Evolutionary conservation across 2,329 filamentous ascomycete species (phyloP).

Genomic region (Trichophyton schoenleinii): DNA sequence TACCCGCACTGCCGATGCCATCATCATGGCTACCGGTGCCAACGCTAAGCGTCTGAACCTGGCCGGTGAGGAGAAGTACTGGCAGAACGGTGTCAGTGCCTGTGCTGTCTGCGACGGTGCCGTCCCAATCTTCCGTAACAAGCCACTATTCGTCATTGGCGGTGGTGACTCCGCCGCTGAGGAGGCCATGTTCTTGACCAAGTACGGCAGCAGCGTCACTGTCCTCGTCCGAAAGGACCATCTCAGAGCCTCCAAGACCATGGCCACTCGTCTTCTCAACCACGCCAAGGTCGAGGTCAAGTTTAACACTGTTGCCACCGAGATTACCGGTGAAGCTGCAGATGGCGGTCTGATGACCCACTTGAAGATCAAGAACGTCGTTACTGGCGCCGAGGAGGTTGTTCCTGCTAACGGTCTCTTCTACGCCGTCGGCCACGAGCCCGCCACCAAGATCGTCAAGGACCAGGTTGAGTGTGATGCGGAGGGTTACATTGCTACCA

Average conservation of each 20-base stretch:
- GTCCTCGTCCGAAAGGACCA: conserved; percentile 82
- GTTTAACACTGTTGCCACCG: conserved; percentile 69
- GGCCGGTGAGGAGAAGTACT: conserved; percentile 84
- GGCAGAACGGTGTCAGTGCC: conserved; percentile 92
- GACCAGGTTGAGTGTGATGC: conserved; percentile 76
- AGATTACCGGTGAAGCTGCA: conserved; percentile 74
- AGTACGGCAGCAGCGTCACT: conserved; percentile 90
- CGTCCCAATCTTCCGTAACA: conserved; percentile 93
- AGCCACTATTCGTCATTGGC: conserved; percentile 88
- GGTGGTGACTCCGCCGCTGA: conserved; percentile 95
- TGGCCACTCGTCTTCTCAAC: conserved; percentile 69
- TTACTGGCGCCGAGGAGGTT: conserved; percentile 65
- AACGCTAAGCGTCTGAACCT: conserved; percentile 75
- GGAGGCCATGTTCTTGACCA: conserved; percentile 93
- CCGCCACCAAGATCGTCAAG: conserved; percentile 81
- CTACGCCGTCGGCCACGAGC: conserved; percentile 95
- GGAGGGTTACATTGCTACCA: conserved; percentile 83
- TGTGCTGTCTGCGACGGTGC: conserved; percentile 97
- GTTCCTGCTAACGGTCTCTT: conserved; percentile 86
- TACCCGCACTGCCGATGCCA: conserved; percentile 70
- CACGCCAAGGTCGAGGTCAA: conserved; percentile 84
- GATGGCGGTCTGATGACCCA: conserved; percentile 70
- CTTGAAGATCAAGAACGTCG: conserved; percentile 67
- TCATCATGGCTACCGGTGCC: conserved; percentile 92
- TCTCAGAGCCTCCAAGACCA: conserved; percentile 78